Conservation (phyloP, 208 protist genomes). For the Kentomonas sorsogonicus region DNA sequence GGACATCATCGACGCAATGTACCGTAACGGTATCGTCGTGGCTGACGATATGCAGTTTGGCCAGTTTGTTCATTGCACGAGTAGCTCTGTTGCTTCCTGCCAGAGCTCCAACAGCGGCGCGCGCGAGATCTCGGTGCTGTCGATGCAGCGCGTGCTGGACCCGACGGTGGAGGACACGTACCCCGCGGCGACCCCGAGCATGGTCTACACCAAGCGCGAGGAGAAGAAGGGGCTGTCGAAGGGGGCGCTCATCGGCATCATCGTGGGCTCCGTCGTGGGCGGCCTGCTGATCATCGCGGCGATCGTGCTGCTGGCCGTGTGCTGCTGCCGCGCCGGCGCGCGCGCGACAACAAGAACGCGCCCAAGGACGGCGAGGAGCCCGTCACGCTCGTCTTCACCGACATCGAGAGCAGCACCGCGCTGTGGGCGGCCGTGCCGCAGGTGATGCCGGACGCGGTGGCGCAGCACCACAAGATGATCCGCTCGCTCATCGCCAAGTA, state of each 20-base stretch:
- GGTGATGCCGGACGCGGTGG: conserved; percentile 60
- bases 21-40: conserved; percentile 13
- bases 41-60: conserved; percentile 24
- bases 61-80: conserved; percentile 13
- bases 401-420: conserved; percentile 76
- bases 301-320: not conserved
- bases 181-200: conserved; percentile 21
- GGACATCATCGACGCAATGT: conserved; percentile 19
- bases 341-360: conserved; percentile 38
- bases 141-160: conserved; percentile 21
- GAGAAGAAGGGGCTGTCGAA: conserved; percentile 11
- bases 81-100: conserved; percentile 14
- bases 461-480: conserved; percentile 64
- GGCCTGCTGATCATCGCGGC: conserved; percentile 7
- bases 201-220: conserved; percentile 17
- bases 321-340: conserved; percentile 13
- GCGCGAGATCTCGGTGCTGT: conserved; percentile 21
- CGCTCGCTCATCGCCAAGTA: conserved; percentile 48
- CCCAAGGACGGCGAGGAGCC: conserved; percentile 35
- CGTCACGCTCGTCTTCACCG: conserved; percentile 70
- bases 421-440: conserved; percentile 60
- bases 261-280: conserved; percentile 14
- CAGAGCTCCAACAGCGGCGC: conserved; percentile 42
- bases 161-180: conserved; percentile 10
- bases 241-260: conserved; percentile 22